A percentile compares a stretch with the other conserved stretches of the same genome.
Conservation (phyloP, 148 eudicot genomes). For the Nepenthes gracilis region DNA sequence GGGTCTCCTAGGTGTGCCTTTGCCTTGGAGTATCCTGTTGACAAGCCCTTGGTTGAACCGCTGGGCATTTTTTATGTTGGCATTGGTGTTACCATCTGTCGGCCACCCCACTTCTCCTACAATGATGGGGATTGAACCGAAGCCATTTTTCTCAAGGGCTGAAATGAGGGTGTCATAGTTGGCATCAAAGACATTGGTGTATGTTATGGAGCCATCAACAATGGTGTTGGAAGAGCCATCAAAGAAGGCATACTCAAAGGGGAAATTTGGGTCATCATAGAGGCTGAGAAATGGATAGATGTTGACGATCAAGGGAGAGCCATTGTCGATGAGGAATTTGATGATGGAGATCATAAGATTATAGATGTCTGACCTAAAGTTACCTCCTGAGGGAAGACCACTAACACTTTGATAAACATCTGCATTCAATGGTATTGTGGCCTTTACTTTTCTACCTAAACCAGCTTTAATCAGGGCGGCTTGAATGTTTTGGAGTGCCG, state of each 20-base stretch:
- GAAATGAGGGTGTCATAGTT: slow-evolving; percentile 79
- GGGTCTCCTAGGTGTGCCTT: slow-evolving; percentile 76
- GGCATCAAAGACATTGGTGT: slow-evolving; percentile 83
- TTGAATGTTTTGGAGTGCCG: slow-evolving; percentile 77
- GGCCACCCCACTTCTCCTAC: slow-evolving; percentile 99
- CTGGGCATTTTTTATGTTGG: slow-evolving; percentile 46
- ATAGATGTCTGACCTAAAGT: slow-evolving; percentile 64
- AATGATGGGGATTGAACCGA: slow-evolving; percentile 44
- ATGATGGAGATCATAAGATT: slow-evolving; percentile 58
- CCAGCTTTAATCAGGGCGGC: slow-evolving; percentile 95
- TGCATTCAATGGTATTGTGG: slow-evolving; percentile 76
- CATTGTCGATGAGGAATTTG: slow-evolving; percentile 51
- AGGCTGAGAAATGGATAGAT: slow-evolving; percentile 96
- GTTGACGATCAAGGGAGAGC: slow-evolving; percentile 55
- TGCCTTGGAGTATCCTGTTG: slow-evolving; percentile 39
- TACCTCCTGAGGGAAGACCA: slow-evolving; percentile 63
- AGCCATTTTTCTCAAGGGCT: slow-evolving; percentile 73
- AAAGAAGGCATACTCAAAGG: slow-evolving; percentile 76
- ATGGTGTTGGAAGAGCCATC: slow-evolving; percentile 51
- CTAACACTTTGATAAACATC: slow-evolving; percentile 61
- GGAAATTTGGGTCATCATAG: slow-evolving; percentile 75
- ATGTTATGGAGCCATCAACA: slow-evolving; percentile 58
- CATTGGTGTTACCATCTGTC: slow-evolving; percentile 55
- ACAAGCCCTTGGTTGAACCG: slow-evolving; percentile 72
- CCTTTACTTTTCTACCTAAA: slow-evolving; percentile 62